phyloP scores from a whole-genome alignment of 805 yeast species.

The Wickerhamiella azyma region DNA sequence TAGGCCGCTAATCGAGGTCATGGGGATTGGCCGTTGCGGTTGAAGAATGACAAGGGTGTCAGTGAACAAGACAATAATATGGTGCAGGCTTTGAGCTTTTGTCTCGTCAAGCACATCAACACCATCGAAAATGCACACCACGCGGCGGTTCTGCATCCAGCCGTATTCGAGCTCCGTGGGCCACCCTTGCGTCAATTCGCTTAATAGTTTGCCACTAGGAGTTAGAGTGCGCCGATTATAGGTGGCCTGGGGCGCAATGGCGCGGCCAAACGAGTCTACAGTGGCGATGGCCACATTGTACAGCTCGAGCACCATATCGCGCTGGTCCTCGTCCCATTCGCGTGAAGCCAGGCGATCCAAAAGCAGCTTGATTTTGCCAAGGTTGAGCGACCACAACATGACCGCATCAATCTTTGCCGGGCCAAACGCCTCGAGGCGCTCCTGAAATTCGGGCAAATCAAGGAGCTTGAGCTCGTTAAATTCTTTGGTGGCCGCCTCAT shows the following conservation, averaged over 20 bases:
- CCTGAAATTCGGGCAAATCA: constrained; percentile 30
- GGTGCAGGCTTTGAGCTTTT: constrained; percentile 25
- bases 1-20: constrained; percentile 20
- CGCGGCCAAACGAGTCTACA: constrained; percentile 67
- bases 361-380: constrained; percentile 57
- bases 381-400: constrained; percentile 55
- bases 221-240: constrained; percentile 64
- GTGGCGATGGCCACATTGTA: constrained; percentile 46
- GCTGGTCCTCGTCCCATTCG: constrained; percentile 29
- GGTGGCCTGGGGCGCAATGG: background rate
- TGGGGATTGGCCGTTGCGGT: constrained; percentile 34
- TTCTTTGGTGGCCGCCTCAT: constrained; percentile 76
- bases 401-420: constrained; percentile 45
- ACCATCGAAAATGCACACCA: constrained; percentile 58
- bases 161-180: constrained; percentile 77
- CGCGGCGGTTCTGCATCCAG: constrained; percentile 66
- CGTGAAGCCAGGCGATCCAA: constrained; percentile 45
- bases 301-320: constrained; percentile 27
- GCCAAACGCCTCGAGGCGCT: constrained; percentile 26
- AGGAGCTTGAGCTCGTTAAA: constrained; percentile 37
- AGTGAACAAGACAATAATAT: constrained; percentile 63
- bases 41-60: constrained; percentile 57
- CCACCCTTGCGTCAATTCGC: constrained; percentile 78
- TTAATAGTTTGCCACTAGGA: constrained; percentile 77
- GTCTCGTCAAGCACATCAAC: constrained; percentile 23